Percentiles rank a stretch among this genome's conserved stretches.
Conservation (phyloP, 257 asterid genomes). For the Solanum chilense region DNA sequence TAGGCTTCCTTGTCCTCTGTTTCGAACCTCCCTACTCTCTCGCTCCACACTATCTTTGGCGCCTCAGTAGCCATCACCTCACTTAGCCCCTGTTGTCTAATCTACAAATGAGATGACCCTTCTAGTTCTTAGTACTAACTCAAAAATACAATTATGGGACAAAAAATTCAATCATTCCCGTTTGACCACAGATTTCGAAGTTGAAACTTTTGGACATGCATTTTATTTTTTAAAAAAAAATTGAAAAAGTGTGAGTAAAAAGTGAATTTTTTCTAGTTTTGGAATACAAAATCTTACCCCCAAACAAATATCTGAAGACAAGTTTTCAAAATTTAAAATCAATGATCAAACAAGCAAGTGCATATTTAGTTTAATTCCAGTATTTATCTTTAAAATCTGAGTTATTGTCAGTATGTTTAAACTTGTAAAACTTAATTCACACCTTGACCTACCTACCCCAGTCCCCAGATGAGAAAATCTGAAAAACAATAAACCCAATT, state of each 20-base stretch:
- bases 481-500: not conserved
- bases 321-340: not conserved
- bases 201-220: not conserved
- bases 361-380: not conserved
- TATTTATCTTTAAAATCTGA: not conserved
- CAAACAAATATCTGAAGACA: not conserved
- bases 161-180: not conserved
- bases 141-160: not conserved
- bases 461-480: not conserved
- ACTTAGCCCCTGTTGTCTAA: not conserved
- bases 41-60: constrained; percentile 52
- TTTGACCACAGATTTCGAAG: not conserved
- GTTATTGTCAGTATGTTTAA: not conserved
- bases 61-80: not conserved
- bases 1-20: constrained; percentile 71
- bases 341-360: not conserved
- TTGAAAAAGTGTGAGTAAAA: not conserved
- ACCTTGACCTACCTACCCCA: not conserved
- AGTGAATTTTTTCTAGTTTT: not conserved
- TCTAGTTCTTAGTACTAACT: not conserved
- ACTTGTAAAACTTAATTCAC: not conserved
- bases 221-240: too few species aligned
- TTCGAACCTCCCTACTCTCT: constrained; percentile 46
- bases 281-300: not conserved
- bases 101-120: not conserved